Base-by-base conservation (phyloP, 164 flowering plant genomes). In the Vitis labrusca region DNA sequence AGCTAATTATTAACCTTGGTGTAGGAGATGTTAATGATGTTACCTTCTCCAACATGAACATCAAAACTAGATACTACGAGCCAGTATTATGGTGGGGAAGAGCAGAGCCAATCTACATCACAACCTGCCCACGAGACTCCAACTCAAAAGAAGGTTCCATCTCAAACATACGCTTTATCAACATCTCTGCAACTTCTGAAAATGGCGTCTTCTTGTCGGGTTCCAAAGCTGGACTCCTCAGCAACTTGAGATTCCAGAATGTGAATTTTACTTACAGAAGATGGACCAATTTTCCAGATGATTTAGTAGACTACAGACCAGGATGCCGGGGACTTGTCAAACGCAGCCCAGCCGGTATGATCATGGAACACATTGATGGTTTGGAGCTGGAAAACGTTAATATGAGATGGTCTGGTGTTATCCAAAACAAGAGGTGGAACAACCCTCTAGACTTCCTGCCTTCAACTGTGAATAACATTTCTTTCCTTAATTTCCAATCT, bases 41-140 rank as follows among this genome's bases (percentile, higher is more conserved):
- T 19, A 89, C 89, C 8, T 95, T 95, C 78, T 89, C 97, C n/a
- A 95, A 93, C 85, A 90, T 95, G 53, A 90, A 91, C 44, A 87
- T 93, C 70, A 87, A 73, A 77, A 95, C 98, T 7, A 88, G 99
- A 74, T 95, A 91, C 84, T 95, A 93, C 19, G 93, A 93, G 50
- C 89, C 86, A 37, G 44, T 5, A 2, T 93, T 92, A 44, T 95
- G 99, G 99, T 95, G 99, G 98, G 98, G 99, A 32, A 85, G 99
- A 76, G 97, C 99, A 30, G 99, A 95, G 77, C 98, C 98, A 0
- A 90, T 96, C 12, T 96, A 96, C 51, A 74, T 96, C 52, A 96
- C 98, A 44, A 84, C 91, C 27, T 96, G 99, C 79, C 91, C 92
- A 5, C 76, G 97, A 14, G 17, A 89, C 73, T 57, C 72, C 2